Conservation (phyloP, 768 basidiomycete species). For the Serpula lacrymans region DNA sequence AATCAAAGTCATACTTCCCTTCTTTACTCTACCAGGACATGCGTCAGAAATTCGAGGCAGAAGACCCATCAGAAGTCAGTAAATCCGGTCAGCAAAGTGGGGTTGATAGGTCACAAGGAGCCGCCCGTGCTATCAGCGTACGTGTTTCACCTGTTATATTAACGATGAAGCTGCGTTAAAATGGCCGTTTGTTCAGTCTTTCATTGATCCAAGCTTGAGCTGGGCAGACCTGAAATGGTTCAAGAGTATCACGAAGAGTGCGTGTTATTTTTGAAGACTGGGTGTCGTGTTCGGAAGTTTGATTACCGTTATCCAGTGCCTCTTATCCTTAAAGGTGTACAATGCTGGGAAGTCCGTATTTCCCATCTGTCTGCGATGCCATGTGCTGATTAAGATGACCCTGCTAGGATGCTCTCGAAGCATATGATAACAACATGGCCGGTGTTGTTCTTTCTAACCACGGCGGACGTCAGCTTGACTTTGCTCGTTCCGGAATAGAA, state of each 20-base stretch:
- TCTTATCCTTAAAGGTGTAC: conserved; percentile 85
- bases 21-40: conserved; percentile 64
- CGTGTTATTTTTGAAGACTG: conserved; percentile 5
- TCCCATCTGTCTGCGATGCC: conserved; percentile 2
- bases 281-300: too few relatives aligned
- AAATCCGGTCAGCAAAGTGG: conserved; percentile 45
- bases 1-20: neutral
- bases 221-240: conserved; percentile 74
- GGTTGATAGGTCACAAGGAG: conserved; percentile 85
- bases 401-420: conserved; percentile 71
- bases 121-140: conserved; percentile 90
- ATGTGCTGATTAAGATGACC: neutral
- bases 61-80: conserved; percentile 37
- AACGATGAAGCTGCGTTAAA: conserved; percentile 2
- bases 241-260: conserved; percentile 70
- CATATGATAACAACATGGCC: conserved; percentile 70
- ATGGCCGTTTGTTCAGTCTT: conserved; percentile 50
- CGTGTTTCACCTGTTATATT: conserved; percentile 16
- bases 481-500: conserved; percentile 85
- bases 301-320: conserved; percentile 58
- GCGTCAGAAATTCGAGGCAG: conserved; percentile 93
- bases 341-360: conserved; percentile 67
- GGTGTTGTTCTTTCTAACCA: conserved; percentile 89
- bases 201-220: conserved; percentile 87
- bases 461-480: conserved; percentile 76